Evolutionary conservation across 805 yeast genomes (phyloP).

Genomic region (Saccharomycopsis synnaedendra): DNA sequence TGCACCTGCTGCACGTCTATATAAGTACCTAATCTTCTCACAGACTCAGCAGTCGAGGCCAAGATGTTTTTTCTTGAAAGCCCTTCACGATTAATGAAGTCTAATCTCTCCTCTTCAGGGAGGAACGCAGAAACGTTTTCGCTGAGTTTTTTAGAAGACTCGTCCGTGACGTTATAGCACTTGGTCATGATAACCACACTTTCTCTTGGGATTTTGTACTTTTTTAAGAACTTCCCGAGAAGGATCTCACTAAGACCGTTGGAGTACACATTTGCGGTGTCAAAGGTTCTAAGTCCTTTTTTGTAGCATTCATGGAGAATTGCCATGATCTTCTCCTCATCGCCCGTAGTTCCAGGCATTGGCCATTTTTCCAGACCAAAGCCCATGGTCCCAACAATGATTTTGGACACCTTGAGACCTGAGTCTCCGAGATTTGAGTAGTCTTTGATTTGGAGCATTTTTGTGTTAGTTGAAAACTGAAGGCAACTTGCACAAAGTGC

Average conservation of each 20-base stretch:
- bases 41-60: slow-evolving; percentile 31
- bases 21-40: slow-evolving; percentile 38
- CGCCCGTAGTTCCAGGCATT: slow-evolving; percentile 33
- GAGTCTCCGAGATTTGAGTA: slow-evolving; percentile 22
- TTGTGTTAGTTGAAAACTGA: not conserved
- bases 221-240: slow-evolving; percentile 40
- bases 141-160: not conserved
- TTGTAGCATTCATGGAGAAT: slow-evolving; percentile 36
- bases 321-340: slow-evolving; percentile 30
- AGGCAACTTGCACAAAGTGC: no score
- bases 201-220: slow-evolving; percentile 28
- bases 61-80: slow-evolving; percentile 35
- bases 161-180: not conserved
- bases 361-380: slow-evolving; percentile 23
- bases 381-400: slow-evolving; percentile 30
- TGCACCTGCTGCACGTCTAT: slow-evolving; percentile 50
- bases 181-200: slow-evolving; percentile 39
- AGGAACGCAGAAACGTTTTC: no score
- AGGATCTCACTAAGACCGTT: slow-evolving; percentile 37
- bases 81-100: slow-evolving; percentile 25
- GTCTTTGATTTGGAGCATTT: not conserved
- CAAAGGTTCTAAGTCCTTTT: slow-evolving; percentile 35
- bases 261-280: slow-evolving; percentile 39
- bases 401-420: slow-evolving; percentile 27
- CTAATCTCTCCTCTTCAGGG: not conserved